Percentiles rank a stretch among this genome's conserved stretches.
Evolutionary conservation across 176 grass and related monocot species (phyloP).

Genomic region (Cenchrus fungigraminus): DNA sequence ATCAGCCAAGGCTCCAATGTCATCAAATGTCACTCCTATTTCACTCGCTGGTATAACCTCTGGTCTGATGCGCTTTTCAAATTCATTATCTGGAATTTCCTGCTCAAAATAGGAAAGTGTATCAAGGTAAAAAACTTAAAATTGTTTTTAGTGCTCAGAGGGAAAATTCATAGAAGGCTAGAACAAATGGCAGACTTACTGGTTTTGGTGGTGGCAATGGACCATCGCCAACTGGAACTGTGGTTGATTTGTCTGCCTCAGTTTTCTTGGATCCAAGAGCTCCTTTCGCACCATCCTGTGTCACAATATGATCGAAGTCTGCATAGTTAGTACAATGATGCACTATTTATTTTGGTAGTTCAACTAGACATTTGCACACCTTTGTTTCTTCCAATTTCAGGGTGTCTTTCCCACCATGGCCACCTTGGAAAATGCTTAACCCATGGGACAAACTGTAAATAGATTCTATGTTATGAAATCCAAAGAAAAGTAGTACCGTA

Average conservation of each 20-base stretch:
- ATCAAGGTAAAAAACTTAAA: not conserved
- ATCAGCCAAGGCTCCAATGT: constrained; percentile 89
- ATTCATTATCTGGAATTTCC: constrained; percentile 98
- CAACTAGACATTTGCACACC: constrained; percentile 40
- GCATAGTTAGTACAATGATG: not conserved
- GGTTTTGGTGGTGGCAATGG: constrained; percentile 46
- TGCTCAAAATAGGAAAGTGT: constrained; percentile 36
- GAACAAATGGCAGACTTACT: constrained; percentile 30
- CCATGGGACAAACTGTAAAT: constrained; percentile 81
- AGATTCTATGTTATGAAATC: constrained; percentile 34
- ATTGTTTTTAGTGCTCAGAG: not conserved
- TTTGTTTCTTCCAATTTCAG: constrained; percentile 80
- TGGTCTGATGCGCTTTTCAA: constrained; percentile 92
- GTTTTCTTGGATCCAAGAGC: constrained; percentile 38
- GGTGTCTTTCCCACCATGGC: constrained; percentile 70
- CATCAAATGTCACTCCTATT: constrained; percentile 94
- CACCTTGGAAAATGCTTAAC: constrained; percentile 87
- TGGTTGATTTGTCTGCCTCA: constrained; percentile 42
- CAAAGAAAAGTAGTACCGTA: not conserved
- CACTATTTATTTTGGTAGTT: not conserved
- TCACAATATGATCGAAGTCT: constrained; percentile 14
- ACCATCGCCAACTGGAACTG: constrained; percentile 30
- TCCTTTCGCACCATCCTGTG: constrained; percentile 41
- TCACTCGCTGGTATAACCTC: constrained; percentile 91
- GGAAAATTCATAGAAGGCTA: not conserved